Base-by-base conservation (phyloP, 176 grass and related monocot genomes). In the Olyra latifolia region DNA sequence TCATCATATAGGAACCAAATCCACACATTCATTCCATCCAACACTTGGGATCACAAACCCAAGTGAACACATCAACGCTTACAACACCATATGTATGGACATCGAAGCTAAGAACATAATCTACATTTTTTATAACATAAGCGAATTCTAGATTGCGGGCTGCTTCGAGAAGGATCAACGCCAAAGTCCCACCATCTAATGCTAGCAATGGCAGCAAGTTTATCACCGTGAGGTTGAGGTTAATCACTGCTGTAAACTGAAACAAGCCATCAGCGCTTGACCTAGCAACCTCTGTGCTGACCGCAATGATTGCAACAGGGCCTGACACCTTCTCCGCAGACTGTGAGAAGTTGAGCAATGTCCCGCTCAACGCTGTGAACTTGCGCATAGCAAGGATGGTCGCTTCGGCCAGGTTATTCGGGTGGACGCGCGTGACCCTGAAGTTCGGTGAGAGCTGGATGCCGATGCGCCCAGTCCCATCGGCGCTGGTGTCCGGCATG, bases 151-250 rank as follows among this genome's bases (percentile, higher is more conserved):
- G n/a, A n/a, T n/a, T n/a, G 10, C 96, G 82, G n/a, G 86, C 96
- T 0, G 96, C 96, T 81, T 98, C 96, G 2, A 98, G 76, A n/a
- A 98, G 86, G 43, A 98, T 85, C 62, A 98, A 81, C 0, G 90
- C 92, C 65, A 98, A 58, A 0, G 92, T 80, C n/a, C 96, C 96
- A 11, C 90, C 92, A 2, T 98, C 96, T 17, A 95, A 75, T 5
- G 92, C 92, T 0, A 90, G 96, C 69, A 95, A 63, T 0, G 96
- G 92, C 14, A 98, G 70, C 28, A 98, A 82, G 62, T 98, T 93
- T 49, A 98, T 98, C 0, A 88, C 96, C 5, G 95, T 92, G 11
- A 98, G 89, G 48, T 98, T 98, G 47, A 98, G 88, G 35, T 98
- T 95, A 46, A 98, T 95, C 32, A 95, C 70, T 0, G 96, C 92